These are phyloP conservation scores for Suillus placidus DNA, from an alignment of 768 basidiomycete genomes.

Conservation along the genomic window DNA sequence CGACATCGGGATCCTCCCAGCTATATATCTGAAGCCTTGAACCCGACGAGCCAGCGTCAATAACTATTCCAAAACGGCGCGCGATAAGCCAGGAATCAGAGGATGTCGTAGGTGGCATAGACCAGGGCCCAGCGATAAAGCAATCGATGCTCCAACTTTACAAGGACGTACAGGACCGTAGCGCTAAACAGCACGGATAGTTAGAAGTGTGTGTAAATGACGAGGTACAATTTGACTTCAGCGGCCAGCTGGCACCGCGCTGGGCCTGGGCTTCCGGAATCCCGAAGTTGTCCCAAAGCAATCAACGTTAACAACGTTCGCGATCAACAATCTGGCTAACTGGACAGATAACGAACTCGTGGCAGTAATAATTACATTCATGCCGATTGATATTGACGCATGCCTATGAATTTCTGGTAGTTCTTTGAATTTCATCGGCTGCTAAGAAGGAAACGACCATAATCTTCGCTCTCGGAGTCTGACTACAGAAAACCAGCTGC, in stretches of 20 bases:
- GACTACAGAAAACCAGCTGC: background rate
- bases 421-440: no score
- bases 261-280: background rate
- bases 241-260: background rate
- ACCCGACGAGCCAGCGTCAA: constrained; percentile 98
- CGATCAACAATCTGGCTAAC: background rate
- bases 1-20: constrained; percentile 81
- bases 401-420: background rate
- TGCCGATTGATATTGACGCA: background rate
- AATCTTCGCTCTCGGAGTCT: background rate
- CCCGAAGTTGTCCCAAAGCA: background rate
- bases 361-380: background rate
- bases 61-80: constrained; percentile 89
- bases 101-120: constrained; percentile 77
- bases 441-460: no score
- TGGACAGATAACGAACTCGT: background rate
- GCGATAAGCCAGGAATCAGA: constrained; percentile 76
- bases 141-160: constrained; percentile 4
- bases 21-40: constrained; percentile 96
- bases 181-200: background rate
- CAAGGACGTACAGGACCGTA: background rate
- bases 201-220: background rate
- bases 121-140: constrained; percentile 16
- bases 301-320: background rate
- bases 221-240: background rate